Conservation (phyloP, 305 asterid species). For the Ajuga reptans region DNA sequence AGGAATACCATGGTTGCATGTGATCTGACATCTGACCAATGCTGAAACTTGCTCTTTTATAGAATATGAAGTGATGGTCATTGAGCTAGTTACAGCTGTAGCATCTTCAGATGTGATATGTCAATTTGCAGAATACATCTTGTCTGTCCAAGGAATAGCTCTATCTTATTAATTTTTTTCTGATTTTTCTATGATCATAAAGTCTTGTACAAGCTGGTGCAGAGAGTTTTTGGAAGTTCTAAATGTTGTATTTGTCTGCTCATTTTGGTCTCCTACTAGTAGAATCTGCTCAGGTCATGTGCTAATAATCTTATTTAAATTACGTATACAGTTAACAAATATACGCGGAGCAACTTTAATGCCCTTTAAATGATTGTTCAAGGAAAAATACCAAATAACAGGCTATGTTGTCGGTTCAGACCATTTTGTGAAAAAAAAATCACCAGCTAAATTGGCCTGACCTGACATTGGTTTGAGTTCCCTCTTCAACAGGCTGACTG, state of each 20-base stretch:
- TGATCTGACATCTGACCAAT: not conserved
- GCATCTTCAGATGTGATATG: not conserved
- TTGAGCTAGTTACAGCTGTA: not conserved
- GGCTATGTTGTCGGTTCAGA: not conserved
- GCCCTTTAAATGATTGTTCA: not conserved
- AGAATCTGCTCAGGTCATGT: not conserved
- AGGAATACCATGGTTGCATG: not conserved
- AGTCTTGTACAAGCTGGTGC: not conserved
- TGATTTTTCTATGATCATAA: not conserved
- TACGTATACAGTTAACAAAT: not conserved
- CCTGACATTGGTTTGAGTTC: not conserved
- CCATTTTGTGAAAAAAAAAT: not conserved
- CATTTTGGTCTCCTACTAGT: not conserved
- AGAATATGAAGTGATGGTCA: not conserved
- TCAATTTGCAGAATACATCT: not conserved
- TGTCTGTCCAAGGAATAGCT: not conserved
- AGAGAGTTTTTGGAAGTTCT: not conserved
- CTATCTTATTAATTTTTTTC: not conserved
- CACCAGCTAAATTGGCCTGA: not conserved
- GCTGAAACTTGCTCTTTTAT: not conserved
- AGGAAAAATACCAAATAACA: not conserved
- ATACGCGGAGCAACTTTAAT: not conserved
- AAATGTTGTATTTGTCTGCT: not conserved
- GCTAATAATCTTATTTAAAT: not conserved
- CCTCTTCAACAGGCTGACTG: not conserved